A percentile compares a stretch with the other conserved stretches of the same genome.
Evolutionary conservation across 305 asterid genomes (phyloP).

Genomic region (Fraxinus xanthoxyloides): DNA sequence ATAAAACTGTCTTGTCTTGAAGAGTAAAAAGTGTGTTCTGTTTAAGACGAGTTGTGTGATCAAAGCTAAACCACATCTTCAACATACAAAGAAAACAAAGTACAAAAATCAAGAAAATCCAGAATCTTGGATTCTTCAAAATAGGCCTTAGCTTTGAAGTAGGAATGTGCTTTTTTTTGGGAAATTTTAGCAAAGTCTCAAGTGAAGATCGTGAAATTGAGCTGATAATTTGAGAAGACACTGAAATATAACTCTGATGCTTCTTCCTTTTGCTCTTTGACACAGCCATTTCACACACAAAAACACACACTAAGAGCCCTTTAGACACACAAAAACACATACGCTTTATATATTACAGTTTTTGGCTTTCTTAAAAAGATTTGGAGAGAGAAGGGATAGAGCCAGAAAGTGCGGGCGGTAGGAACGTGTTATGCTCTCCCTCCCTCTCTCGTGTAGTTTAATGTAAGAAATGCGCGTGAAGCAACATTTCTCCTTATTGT

Average conservation of each 20-base stretch:
- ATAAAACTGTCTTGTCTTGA: constrained; percentile 23
- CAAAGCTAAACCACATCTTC: constrained; percentile 46
- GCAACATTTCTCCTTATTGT: too few species aligned
- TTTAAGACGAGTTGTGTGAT: constrained; percentile 40
- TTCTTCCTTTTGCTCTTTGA: constrained; percentile 49
- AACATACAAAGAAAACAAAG: constrained; percentile 52
- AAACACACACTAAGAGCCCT: neutral
- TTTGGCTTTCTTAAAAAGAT: neutral
- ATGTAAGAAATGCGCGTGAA: too few species aligned
- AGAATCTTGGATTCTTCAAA: constrained; percentile 50
- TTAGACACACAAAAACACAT: neutral
- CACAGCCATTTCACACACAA: constrained; percentile 46
- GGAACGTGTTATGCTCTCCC: neutral
- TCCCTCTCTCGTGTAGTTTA: neutral
- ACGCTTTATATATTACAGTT: neutral
- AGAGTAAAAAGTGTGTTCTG: constrained; percentile 50
- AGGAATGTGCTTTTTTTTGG: constrained; percentile 43
- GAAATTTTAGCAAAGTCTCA: constrained; percentile 50
- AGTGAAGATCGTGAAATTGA: constrained; percentile 56
- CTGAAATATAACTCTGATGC: constrained; percentile 64
- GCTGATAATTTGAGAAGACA: constrained; percentile 55
- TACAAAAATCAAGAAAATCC: constrained; percentile 47
- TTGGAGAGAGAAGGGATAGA: neutral
- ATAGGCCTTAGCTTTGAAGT: constrained; percentile 31
- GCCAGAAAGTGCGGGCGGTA: neutral